Base-by-base conservation (phyloP, 2,329 filamentous ascomycete genomes). In the Xylariaceae sp. region DNA sequence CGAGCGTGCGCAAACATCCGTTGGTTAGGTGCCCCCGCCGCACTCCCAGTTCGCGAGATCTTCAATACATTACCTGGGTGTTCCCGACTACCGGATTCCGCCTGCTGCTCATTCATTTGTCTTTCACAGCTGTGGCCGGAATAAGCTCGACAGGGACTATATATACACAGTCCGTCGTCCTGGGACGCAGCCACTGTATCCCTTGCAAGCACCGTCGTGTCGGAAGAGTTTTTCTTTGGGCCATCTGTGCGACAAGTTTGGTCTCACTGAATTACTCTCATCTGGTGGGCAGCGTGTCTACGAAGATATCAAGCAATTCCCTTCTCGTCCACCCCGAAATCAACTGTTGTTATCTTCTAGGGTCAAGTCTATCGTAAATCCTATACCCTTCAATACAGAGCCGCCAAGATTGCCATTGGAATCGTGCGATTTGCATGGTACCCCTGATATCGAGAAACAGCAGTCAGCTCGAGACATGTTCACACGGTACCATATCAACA, bases 381-480 rank as follows among this genome's bases (percentile, higher is more conserved):
- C 54, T 30, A 41, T 61, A 44, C 37, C 10, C 45, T 44, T 50
- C 35, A 3, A 11, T 23, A 51, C 49, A 8, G 34, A 37, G 49
- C n/a, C 39, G n/a, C 58, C 61, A 61, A 60, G 37, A 8, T 30
- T 55, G 17, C 63, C 64, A 35, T 61, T 53, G 8, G n/a, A 18
- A 37, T 67, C 66, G 13, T 47, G 63, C 53, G 39, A 61, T 44
- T 60, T 61, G 54, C 66, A 61, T 57, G 68, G 57, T 4, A 73
- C 67, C 1, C 75, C 73, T 5, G 73, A 74, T 2, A 71, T 67
- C 8, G 69, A 72, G 52, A 73, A 73, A 52, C 73, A 72, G 4
- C 71, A 74, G 52, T 78, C 77, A 58, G 80, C 78, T 6, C 71
- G 78, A 53, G 74, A 79, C 6, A 72, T 82, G 8, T 81, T 81